A percentile compares a stretch with the other conserved stretches of the same genome.
These are phyloP conservation scores for Heteromeles arbutifolia DNA, from an alignment of 306 rosid species.

Conservation along the genomic window DNA sequence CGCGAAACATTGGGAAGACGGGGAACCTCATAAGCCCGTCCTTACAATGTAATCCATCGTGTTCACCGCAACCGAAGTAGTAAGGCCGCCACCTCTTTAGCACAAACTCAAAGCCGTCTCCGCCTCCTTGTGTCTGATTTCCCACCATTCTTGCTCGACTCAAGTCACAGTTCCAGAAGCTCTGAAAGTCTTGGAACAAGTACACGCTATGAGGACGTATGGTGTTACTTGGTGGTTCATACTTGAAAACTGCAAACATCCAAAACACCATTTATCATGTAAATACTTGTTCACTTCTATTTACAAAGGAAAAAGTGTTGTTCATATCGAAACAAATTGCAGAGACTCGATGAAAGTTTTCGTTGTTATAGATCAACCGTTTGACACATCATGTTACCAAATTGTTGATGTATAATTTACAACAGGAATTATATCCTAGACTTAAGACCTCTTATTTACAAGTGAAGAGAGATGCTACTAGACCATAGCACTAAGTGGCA, in stretches of 20 bases:
- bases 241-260: constrained; percentile 54
- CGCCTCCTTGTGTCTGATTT: constrained; percentile 36
- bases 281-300: too few relatives aligned
- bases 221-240: constrained; percentile 43
- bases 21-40: constrained; percentile 60
- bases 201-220: constrained; percentile 55
- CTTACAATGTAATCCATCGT: constrained; percentile 53
- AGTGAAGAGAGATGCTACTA: too few relatives aligned
- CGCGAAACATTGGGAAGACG: constrained; percentile 38
- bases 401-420: not conserved
- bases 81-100: constrained; percentile 47
- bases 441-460: too few relatives aligned
- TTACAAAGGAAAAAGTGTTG: not conserved
- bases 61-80: constrained; percentile 59
- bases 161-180: constrained; percentile 50
- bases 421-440: too few relatives aligned
- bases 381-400: not conserved
- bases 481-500: too few relatives aligned
- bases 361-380: not conserved
- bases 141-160: constrained; percentile 36
- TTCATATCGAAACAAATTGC: too few relatives aligned
- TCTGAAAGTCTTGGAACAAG: constrained; percentile 30
- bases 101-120: constrained; percentile 49
- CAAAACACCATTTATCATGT: too few relatives aligned
- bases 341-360: too few relatives aligned